Conservation (phyloP, 768 basidiomycete species). For the Serendipita sp. region DNA sequence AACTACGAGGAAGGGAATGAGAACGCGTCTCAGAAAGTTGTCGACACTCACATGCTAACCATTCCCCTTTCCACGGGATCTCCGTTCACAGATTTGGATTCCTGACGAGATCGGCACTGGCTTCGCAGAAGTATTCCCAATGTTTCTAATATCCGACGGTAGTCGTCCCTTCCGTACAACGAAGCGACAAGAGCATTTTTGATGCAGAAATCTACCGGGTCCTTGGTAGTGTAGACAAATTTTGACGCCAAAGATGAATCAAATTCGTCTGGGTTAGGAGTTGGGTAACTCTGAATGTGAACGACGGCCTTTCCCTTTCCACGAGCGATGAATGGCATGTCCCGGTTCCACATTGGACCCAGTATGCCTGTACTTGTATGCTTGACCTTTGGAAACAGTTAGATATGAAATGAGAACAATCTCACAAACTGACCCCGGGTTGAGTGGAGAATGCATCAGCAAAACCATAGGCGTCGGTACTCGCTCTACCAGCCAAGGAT, state of each 20-base stretch:
- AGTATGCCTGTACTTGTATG: conserved; percentile 1
- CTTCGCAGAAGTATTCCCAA: neutral
- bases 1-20: neutral
- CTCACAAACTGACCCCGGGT: neutral
- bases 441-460: conserved; percentile 2
- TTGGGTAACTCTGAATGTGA: neutral
- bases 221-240: neutral
- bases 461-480: neutral
- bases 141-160: neutral
- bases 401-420: neutral
- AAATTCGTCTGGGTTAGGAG: neutral
- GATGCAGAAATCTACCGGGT: neutral
- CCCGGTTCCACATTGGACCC: conserved; percentile 3
- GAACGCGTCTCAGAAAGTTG: neutral
- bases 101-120: neutral
- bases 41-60: neutral
- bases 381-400: neutral
- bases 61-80: neutral
- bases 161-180: neutral
- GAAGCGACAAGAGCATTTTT: neutral
- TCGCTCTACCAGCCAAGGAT: neutral
- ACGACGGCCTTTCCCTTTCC: neutral
- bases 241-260: neutral
- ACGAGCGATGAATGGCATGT: neutral
- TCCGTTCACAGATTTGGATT: too few relatives aligned